A percentile compares a stretch with the other conserved stretches of the same genome.
phyloP scores from a whole-genome alignment of 306 rosid genomes.

The Vachellia pachyceras region DNA sequence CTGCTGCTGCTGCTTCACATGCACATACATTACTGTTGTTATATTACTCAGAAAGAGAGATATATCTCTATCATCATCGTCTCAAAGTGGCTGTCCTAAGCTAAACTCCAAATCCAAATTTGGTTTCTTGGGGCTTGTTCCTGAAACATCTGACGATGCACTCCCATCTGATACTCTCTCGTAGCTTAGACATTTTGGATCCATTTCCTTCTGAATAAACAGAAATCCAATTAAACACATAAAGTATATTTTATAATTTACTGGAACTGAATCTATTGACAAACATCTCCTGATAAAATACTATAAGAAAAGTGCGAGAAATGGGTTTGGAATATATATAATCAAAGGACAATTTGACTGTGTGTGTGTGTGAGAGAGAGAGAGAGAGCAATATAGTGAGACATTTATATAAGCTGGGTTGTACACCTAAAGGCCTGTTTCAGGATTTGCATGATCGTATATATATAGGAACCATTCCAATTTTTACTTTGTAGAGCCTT shows the following conservation, averaged over 20 bases:
- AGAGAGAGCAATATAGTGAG: slow-evolving; percentile 32
- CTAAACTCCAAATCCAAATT: slow-evolving; percentile 97
- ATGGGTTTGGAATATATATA: slow-evolving; percentile 30
- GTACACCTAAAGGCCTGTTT: slow-evolving; percentile 60
- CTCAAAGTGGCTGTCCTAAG: slow-evolving; percentile 72
- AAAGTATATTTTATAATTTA: neutral
- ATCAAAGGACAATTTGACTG: slow-evolving; percentile 54
- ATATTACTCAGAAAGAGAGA: slow-evolving; percentile 30
- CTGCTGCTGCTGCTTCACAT: slow-evolving; percentile 26
- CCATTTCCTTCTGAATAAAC: slow-evolving; percentile 67
- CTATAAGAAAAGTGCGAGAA: slow-evolving; percentile 31
- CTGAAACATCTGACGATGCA: slow-evolving; percentile 74
- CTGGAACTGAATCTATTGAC: neutral
- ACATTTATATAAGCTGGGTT: slow-evolving; percentile 51
- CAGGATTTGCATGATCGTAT: slow-evolving; percentile 51
- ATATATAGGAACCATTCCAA: slow-evolving; percentile 23
- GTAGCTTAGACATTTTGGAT: slow-evolving; percentile 73
- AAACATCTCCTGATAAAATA: neutral
- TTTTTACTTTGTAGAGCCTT: slow-evolving; percentile 31
- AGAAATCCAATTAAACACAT: neutral
- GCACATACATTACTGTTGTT: slow-evolving; percentile 9
- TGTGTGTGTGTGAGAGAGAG: slow-evolving; percentile 26
- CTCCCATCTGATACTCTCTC: slow-evolving; percentile 90
- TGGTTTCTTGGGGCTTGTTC: slow-evolving; percentile 81
- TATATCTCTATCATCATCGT: slow-evolving; percentile 1